These are phyloP conservation scores for Diaporthe citriasiana DNA, from an alignment of 2,329 filamentous ascomycete genomes.

Conservation along the genomic window DNA sequence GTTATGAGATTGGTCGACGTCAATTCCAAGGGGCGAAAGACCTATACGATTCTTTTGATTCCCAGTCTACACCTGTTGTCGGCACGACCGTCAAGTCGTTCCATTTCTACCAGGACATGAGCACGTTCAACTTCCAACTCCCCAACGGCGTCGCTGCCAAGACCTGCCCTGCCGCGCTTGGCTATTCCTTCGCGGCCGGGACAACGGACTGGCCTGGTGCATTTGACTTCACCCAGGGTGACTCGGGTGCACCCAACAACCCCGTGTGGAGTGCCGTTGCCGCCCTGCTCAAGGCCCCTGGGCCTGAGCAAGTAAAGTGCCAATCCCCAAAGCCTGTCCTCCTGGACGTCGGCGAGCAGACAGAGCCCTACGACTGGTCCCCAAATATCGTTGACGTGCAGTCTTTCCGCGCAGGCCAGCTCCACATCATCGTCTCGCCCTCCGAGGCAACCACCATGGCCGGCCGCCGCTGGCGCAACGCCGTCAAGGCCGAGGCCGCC, in stretches of 20 bases:
- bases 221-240: slow-evolving; percentile 91
- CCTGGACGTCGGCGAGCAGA: slow-evolving; percentile 85
- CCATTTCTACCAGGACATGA: slow-evolving; percentile 86
- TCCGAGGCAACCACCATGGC: slow-evolving; percentile 94
- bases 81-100: slow-evolving; percentile 80
- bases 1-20: slow-evolving; percentile 78
- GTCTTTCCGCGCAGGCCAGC: slow-evolving; percentile 83
- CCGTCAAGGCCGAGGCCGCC: slow-evolving; percentile 68
- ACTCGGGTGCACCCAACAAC: slow-evolving; percentile 79
- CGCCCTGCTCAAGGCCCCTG: slow-evolving; percentile 77
- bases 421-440: slow-evolving; percentile 87
- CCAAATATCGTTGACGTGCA: slow-evolving; percentile 93
- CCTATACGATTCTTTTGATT: slow-evolving; percentile 63
- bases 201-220: slow-evolving; percentile 90
- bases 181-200: slow-evolving; percentile 90
- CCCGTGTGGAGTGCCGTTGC: slow-evolving; percentile 85
- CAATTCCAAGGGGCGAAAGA: slow-evolving; percentile 74
- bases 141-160: slow-evolving; percentile 78
- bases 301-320: slow-evolving; percentile 77
- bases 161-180: slow-evolving; percentile 88
- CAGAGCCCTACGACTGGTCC: slow-evolving; percentile 83
- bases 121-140: slow-evolving; percentile 78
- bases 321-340: slow-evolving; percentile 87
- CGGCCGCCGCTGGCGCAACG: slow-evolving; percentile 85
- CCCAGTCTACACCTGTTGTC: slow-evolving; percentile 63